Evolutionary conservation across 1,139 yeast genomes (phyloP).

Genomic region (Yamadazyma kanchanaburiensis): DNA sequence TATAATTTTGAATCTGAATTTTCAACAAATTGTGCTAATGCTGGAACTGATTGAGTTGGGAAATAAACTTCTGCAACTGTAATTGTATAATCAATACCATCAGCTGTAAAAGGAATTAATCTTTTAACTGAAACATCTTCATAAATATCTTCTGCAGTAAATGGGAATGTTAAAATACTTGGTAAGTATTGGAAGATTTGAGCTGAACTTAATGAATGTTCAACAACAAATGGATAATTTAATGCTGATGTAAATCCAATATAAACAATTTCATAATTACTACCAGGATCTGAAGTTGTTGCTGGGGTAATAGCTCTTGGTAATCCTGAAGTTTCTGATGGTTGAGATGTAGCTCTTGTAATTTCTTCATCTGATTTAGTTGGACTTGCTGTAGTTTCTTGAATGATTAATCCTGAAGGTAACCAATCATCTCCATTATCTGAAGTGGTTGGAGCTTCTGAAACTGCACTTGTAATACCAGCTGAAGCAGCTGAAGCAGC

Average conservation of each 20-base stretch:
- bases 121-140: constrained; percentile 51
- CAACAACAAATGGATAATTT: constrained; percentile 70
- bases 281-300: constrained; percentile 42
- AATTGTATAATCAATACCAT: constrained; percentile 52
- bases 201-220: constrained; percentile 64
- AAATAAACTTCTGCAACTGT: constrained; percentile 78
- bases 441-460: constrained; percentile 14
- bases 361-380: constrained; percentile 30
- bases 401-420: constrained; percentile 45
- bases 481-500: constrained; percentile 1
- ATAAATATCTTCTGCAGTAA: constrained; percentile 27
- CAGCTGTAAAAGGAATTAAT: constrained; percentile 62
- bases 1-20: constrained; percentile 48
- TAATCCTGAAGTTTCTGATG: constrained; percentile 48
- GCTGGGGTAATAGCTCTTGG: constrained; percentile 69
- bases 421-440: constrained; percentile 41
- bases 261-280: constrained; percentile 52
- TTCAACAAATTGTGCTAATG: constrained; percentile 43
- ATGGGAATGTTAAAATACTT: constrained; percentile 50
- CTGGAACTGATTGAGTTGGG: constrained; percentile 46
- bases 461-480: constrained; percentile 1
- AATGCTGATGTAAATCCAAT: constrained; percentile 68
- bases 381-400: constrained; percentile 17
- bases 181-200: constrained; percentile 76
- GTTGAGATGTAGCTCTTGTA: constrained; percentile 28